Percentiles rank a stretch among this genome's conserved stretches.
Conservation (phyloP, 169 alveolate genomes). For the Plasmodium sp. region DNA sequence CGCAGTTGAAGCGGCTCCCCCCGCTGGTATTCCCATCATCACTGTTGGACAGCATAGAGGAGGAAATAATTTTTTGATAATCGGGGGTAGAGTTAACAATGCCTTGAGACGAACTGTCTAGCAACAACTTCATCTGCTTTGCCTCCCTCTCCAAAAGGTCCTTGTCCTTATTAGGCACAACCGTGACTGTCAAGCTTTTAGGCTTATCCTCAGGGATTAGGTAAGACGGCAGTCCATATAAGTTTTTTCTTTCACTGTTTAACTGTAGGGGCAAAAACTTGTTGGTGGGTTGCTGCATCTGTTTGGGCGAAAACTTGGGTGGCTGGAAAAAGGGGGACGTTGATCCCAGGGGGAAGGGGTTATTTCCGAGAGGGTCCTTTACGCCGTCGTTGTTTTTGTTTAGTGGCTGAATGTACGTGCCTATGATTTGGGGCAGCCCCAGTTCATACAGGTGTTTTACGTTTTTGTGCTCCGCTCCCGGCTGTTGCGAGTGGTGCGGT, state of each 20-base stretch:
- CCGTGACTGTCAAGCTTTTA: slow-evolving; percentile 50
- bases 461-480: not conserved
- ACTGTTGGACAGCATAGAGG: slow-evolving; percentile 20
- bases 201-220: slow-evolving; percentile 72
- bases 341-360: slow-evolving; percentile 30
- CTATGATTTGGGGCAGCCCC: slow-evolving; percentile 56
- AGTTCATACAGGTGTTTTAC: slow-evolving; percentile 53
- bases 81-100: slow-evolving; percentile 76
- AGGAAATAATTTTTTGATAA: slow-evolving; percentile 53
- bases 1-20: not conserved
- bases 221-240: slow-evolving; percentile 66
- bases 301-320: slow-evolving; percentile 48
- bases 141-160: slow-evolving; percentile 56
- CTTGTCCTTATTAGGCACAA: slow-evolving; percentile 72
- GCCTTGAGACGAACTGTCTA: slow-evolving; percentile 71
- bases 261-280: slow-evolving; percentile 14
- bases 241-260: slow-evolving; percentile 28
- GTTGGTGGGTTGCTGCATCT: slow-evolving; percentile 5
- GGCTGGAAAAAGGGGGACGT: slow-evolving; percentile 71
- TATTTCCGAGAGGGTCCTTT: not conserved
- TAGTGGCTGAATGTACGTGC: slow-evolving; percentile 73
- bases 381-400: not conserved
- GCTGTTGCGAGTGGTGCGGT: not conserved
- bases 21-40: not conserved
- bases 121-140: slow-evolving; percentile 37